Evolutionary conservation across 2,329 filamentous ascomycete genomes (phyloP).

Genomic region (Cercospora sp.): DNA sequence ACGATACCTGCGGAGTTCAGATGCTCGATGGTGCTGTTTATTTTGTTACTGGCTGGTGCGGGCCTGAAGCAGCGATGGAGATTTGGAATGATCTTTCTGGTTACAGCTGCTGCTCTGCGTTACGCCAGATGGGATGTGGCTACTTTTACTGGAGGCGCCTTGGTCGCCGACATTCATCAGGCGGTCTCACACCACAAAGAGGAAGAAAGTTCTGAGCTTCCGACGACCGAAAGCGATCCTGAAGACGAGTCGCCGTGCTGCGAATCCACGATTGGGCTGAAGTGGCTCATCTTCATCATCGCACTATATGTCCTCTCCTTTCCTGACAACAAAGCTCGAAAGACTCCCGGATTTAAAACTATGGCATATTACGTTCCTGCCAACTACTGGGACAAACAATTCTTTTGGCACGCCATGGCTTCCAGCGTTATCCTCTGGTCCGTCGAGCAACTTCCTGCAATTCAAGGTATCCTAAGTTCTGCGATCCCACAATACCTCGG

Average conservation of each 20-base stretch:
- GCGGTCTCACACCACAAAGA: neutral
- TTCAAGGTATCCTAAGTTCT: constrained; percentile 11
- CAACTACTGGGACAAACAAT: constrained; percentile 5
- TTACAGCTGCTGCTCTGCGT: constrained; percentile 5
- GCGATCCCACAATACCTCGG: constrained; percentile 21
- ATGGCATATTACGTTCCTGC: constrained; percentile 3
- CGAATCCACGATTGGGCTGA: neutral
- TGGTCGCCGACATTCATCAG: constrained; percentile 20
- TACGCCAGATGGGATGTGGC: constrained; percentile 19
- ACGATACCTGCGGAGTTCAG: constrained; percentile 21
- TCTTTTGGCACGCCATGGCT: constrained; percentile 17
- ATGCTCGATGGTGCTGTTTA: constrained; percentile 18
- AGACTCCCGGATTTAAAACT: constrained; percentile 13
- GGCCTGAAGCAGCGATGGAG: constrained; percentile 17
- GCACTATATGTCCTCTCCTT: constrained; percentile 20
- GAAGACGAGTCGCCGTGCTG: neutral
- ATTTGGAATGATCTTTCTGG: constrained; percentile 12
- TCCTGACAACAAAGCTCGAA: constrained; percentile 15
- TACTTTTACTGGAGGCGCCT: constrained; percentile 20
- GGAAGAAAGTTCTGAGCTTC: neutral
- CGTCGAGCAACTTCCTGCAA: neutral
- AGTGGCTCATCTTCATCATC: constrained; percentile 10
- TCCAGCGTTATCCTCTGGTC: constrained; percentile 16
- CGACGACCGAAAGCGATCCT: neutral
- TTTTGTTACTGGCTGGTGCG: constrained; percentile 16